Evolutionary conservation across 2,329 filamentous ascomycete species (phyloP).

Genomic region (Hymenoscyphus repandus): DNA sequence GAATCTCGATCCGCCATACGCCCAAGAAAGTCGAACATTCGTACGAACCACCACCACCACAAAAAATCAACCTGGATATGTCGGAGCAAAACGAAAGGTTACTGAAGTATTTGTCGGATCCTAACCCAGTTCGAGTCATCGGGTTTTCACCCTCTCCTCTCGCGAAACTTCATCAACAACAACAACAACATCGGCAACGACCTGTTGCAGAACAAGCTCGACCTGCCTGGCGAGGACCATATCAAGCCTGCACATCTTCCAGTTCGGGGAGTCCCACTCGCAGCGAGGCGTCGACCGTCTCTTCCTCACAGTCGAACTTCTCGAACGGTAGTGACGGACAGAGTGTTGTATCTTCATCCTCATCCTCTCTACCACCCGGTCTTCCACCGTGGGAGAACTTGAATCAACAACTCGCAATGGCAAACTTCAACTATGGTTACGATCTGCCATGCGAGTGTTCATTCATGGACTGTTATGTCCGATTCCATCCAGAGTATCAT

Average conservation of each 20-base stretch:
- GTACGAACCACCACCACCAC: too few relatives aligned
- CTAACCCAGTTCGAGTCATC: too few relatives aligned
- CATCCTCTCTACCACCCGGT: not conserved
- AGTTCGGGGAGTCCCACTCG: not conserved
- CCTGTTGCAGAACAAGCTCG: too few relatives aligned
- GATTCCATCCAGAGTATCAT: conserved; percentile 36
- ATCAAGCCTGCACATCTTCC: not conserved
- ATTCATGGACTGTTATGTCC: conserved; percentile 31
- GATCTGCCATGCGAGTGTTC: conserved; percentile 25
- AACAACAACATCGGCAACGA: too few relatives aligned
- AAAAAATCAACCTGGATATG: too few relatives aligned
- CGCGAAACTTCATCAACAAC: too few relatives aligned
- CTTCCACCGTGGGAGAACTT: not conserved
- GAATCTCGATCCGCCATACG: too few relatives aligned
- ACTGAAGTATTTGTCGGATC: too few relatives aligned
- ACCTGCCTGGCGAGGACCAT: not conserved
- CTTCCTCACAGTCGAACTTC: not conserved
- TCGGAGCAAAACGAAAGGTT: too few relatives aligned
- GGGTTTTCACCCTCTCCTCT: too few relatives aligned
- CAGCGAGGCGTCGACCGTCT: too few relatives aligned
- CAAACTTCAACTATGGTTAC: conserved; percentile 8
- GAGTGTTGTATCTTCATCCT: not conserved
- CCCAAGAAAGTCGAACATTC: too few relatives aligned
- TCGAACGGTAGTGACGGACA: not conserved
- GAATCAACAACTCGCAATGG: conserved; percentile 1